Evolutionary conservation across 2,329 filamentous ascomycete genomes (phyloP), one percentile per base, ranked within the genome.

Genomic region (Exophiala spinifera): DNA sequence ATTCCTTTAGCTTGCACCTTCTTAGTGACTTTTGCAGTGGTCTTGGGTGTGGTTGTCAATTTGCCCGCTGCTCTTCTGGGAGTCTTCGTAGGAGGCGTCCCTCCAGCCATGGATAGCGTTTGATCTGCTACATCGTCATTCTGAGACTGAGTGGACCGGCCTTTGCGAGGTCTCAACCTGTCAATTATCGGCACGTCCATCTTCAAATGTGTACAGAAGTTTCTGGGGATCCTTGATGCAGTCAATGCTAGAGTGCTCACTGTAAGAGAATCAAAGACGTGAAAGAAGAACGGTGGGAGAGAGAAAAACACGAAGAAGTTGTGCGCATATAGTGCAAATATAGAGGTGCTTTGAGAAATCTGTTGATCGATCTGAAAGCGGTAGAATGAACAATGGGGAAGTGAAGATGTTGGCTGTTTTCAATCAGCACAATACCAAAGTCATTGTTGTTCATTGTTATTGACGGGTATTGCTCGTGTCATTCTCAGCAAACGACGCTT

Each of bases 391-490:
- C 42, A 25, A 44, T 23, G 19, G 4, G 6, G 20, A 11, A 14
- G 43, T 36, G 15, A 17, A 36, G 25, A 25, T 34, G 14, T 20
- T n/a, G 15, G 31, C 55, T 34, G 55, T 51, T 54, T 53, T 54
- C 50, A 51, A 49, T 45, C 19, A 20, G 14, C 10, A 11, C 42
- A 25, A 28, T 3, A 44, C 14, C n/a, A 15, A n/a, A 23, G 19
- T 44, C 42, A 44, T 44, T 44, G 42, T 44, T 34, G 28, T 43
- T 44, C 34, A 52, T 55, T 53, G 48, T 55, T 19, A 39, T 39
- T 39, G 36, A 39, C 46, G 36, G 20, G 11, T 13, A 36, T 51
- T 19, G 25, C 10, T 15, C 31, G 17, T 46, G 13, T 39, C 36
- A 10, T 14, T 39, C 14, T n/a, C 3, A 39, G 36, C 36, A 39